These are phyloP conservation scores for Erodium maritimum DNA, from an alignment of 345 rosid species.

Conservation along the genomic window DNA sequence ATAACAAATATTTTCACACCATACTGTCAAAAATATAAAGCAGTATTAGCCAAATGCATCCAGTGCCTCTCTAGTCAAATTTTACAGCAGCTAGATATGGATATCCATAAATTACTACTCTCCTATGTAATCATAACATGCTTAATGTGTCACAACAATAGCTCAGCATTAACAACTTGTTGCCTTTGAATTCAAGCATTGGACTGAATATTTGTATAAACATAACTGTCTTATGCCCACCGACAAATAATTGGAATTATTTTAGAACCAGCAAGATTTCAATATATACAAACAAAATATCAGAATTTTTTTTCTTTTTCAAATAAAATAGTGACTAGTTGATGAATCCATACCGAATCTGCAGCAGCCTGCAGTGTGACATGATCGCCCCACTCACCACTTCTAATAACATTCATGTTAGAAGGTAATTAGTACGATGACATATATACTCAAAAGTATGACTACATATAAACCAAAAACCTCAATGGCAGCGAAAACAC, in stretches of 20 bases:
- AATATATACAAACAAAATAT: background rate
- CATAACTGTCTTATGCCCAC: background rate
- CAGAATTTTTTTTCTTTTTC: background rate
- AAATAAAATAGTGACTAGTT: background rate
- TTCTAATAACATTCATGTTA: conserved; percentile 16
- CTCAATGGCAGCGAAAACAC: conserved; percentile 3
- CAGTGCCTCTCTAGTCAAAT: background rate
- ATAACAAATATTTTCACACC: conserved; percentile 57
- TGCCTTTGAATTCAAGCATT: background rate
- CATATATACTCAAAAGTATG: background rate
- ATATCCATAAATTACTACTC: background rate
- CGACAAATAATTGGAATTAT: background rate
- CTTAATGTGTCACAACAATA: background rate
- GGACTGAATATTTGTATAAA: background rate
- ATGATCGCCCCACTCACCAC: conserved; percentile 46
- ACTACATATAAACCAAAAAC: background rate
- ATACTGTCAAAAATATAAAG: conserved; percentile 36
- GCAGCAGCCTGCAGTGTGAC: conserved; percentile 50
- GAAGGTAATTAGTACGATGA: background rate
- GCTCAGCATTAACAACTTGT: background rate
- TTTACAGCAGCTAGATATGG: background rate
- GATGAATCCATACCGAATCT: conserved; percentile 25
- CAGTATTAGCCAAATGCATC: conserved; percentile 3
- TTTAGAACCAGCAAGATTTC: background rate
- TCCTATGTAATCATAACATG: background rate